These are phyloP conservation scores for Akanthomyces lecanii DNA, from an alignment of 2,329 filamentous ascomycete species.

Conservation along the genomic window DNA sequence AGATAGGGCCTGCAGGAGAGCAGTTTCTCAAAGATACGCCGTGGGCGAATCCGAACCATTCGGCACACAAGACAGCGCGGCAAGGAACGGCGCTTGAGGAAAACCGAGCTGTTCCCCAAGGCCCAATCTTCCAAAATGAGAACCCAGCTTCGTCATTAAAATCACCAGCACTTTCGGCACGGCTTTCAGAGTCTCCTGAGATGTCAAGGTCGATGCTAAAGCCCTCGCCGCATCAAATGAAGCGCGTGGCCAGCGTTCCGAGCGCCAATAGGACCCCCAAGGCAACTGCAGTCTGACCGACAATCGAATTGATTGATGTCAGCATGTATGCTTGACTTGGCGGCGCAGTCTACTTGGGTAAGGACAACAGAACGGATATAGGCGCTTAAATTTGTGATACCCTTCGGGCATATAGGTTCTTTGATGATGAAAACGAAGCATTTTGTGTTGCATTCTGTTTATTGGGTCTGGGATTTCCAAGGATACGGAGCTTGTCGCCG, in stretches of 20 bases:
- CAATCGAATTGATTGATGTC: conserved; percentile 13
- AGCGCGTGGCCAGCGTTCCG: conserved; percentile 30
- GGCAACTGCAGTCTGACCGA: conserved; percentile 30
- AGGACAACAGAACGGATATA: conserved; percentile 4
- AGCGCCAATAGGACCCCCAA: conserved; percentile 32
- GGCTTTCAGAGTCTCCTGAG: conserved; percentile 41
- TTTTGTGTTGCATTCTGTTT: conserved; percentile 17
- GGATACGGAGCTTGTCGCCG: neutral
- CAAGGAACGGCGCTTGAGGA: conserved; percentile 23
- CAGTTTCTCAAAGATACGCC: conserved; percentile 85
- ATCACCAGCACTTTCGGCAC: conserved; percentile 26
- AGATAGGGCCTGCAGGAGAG: conserved; percentile 67
- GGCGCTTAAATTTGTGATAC: conserved; percentile 33
- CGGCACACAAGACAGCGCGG: conserved; percentile 54
- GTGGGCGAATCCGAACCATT: conserved; percentile 87
- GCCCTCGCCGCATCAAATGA: conserved; percentile 30
- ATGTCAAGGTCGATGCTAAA: conserved; percentile 36
- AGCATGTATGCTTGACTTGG: conserved; percentile 3
- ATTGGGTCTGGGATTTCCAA: conserved; percentile 1
- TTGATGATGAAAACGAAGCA: conserved; percentile 21
- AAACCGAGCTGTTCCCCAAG: conserved; percentile 9
- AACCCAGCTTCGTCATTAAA: conserved; percentile 11
- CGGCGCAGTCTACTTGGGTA: conserved; percentile 11
- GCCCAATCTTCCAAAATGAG: conserved; percentile 14
- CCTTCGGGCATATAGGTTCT: conserved; percentile 27